phyloP scores from a whole-genome alignment of 805 yeast genomes.

The Zygoascus biomembranicola region DNA sequence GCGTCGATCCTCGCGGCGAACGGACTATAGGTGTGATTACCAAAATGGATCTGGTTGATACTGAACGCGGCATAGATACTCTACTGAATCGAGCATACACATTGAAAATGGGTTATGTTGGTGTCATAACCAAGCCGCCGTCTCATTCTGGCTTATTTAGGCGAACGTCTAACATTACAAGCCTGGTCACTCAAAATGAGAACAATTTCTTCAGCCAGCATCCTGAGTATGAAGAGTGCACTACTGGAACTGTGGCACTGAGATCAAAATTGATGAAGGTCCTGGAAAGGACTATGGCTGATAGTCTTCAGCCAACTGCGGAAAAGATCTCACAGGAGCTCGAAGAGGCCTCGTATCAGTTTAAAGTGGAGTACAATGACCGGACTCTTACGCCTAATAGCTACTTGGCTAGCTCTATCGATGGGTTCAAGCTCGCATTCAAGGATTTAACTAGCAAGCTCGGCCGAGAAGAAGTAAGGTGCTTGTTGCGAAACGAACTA shows the following conservation, averaged over 20 bases:
- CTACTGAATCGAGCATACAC: constrained; percentile 80
- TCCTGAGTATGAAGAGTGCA: constrained; percentile 56
- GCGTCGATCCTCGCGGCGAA: constrained; percentile 89
- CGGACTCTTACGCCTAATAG: constrained; percentile 90
- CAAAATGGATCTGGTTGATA: constrained; percentile 81
- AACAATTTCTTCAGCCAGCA: constrained; percentile 53
- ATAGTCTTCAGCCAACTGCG: constrained; percentile 80
- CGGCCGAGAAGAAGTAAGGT: constrained; percentile 72
- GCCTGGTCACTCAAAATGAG: constrained; percentile 38
- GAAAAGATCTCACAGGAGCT: constrained; percentile 78
- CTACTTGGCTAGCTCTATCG: constrained; percentile 86
- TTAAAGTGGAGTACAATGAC: constrained; percentile 95
- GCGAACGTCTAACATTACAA: constrained; percentile 49
- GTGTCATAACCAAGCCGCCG: constrained; percentile 87
- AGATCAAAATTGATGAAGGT: constrained; percentile 78
- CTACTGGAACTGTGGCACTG: constrained; percentile 66
- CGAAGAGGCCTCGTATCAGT: constrained; percentile 86
- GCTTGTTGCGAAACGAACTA: constrained; percentile 69
- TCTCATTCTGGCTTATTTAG: constrained; percentile 40
- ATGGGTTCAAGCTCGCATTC: constrained; percentile 72
- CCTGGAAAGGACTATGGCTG: constrained; percentile 85
- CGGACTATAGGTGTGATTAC: constrained; percentile 96
- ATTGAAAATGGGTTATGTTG: constrained; percentile 92
- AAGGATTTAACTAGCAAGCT: constrained; percentile 80
- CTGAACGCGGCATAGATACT: constrained; percentile 58